These are phyloP conservation scores for Suhomyces bribrorum DNA, from an alignment of 1,139 yeast genomes.

Conservation along the genomic window DNA sequence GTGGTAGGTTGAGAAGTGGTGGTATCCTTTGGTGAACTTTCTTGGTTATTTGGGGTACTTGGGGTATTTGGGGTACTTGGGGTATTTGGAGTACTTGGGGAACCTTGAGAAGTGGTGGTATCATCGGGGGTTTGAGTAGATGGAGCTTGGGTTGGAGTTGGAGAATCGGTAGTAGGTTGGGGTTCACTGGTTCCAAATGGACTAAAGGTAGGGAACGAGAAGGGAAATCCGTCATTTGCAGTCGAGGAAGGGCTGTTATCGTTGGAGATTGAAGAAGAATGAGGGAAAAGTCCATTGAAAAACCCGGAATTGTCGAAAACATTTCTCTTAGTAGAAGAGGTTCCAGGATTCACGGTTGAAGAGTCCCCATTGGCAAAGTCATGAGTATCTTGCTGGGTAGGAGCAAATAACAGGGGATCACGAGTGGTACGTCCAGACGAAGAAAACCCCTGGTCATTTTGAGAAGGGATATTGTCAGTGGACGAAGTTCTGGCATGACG, in stretches of 20 bases:
- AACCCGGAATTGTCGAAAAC: constrained; percentile 2
- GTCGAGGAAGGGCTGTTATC: background rate
- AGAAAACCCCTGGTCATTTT: too few species aligned
- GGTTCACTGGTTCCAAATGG: background rate
- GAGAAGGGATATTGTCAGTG: constrained; percentile 1
- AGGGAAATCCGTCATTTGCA: background rate
- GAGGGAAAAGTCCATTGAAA: constrained; percentile 1
- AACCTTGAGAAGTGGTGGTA: background rate
- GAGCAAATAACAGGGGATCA: too few species aligned
- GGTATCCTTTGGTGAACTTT: background rate
- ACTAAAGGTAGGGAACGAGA: background rate
- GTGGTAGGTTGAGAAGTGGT: background rate
- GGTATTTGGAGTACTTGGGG: too few species aligned
- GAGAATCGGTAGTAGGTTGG: background rate
- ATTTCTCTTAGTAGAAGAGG: constrained; percentile 3
- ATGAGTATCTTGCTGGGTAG: too few species aligned
- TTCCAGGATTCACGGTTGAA: background rate
- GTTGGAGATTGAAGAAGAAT: constrained; percentile 1
- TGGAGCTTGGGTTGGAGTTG: background rate
- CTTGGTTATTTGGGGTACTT: too few species aligned
- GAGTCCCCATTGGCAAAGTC: background rate
- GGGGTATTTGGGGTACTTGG: too few species aligned
- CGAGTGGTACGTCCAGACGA: too few species aligned
- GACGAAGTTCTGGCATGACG: background rate
- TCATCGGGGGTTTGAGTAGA: background rate